These are phyloP conservation scores for Puccinia polysora DNA, from an alignment of 1,284 basidiomycete species.

Conservation along the genomic window DNA sequence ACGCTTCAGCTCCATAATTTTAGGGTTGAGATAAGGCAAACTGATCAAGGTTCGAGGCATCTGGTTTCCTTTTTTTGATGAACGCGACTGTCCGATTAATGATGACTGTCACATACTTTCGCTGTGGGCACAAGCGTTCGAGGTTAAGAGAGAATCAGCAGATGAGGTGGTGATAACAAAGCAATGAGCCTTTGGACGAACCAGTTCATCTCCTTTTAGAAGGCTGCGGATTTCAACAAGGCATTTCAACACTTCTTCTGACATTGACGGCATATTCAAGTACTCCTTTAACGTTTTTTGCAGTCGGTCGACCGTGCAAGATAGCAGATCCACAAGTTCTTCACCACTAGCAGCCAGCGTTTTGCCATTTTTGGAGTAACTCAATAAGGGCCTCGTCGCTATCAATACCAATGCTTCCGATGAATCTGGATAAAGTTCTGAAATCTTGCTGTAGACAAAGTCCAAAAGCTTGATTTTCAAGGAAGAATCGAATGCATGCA, in stretches of 20 bases:
- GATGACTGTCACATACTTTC: slow-evolving; percentile 19
- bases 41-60: slow-evolving; percentile 8
- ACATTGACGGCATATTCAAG: background rate
- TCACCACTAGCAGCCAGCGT: background rate
- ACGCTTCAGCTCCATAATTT: no score
- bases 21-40: slow-evolving; percentile 12
- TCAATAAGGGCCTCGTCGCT: slow-evolving; percentile 12
- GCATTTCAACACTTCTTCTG: slow-evolving; percentile 34
- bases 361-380: background rate
- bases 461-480: slow-evolving; percentile 27
- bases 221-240: slow-evolving; percentile 29
- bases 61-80: slow-evolving; percentile 5
- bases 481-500: slow-evolving; percentile 26
- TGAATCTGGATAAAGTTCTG: slow-evolving; percentile 30
- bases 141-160: background rate
- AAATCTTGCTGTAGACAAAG: slow-evolving; percentile 18
- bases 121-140: background rate
- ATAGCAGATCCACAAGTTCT: slow-evolving; percentile 29
- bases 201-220: slow-evolving; percentile 31
- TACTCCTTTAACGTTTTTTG: slow-evolving; percentile 31
- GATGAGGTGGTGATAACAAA: no score
- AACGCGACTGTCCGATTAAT: slow-evolving; percentile 11
- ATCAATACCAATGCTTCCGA: slow-evolving; percentile 28
- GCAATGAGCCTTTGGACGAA: background rate
- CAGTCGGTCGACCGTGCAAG: slow-evolving; percentile 16